phyloP scores from a whole-genome alignment of 495 filamentous ascomycete genomes.

The Daldinia concentrica region DNA sequence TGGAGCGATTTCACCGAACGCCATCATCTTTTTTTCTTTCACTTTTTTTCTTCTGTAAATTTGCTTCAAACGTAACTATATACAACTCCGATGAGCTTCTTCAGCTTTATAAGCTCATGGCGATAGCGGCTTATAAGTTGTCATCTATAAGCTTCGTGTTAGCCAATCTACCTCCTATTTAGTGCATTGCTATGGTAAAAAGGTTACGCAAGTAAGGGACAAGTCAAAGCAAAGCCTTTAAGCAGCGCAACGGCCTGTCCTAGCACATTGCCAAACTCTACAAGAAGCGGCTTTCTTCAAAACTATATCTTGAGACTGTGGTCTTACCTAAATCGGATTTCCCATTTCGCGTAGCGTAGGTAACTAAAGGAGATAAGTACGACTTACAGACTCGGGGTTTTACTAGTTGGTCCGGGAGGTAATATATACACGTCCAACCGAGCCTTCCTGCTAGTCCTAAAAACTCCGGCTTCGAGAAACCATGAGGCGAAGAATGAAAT shows the following conservation, averaged over 20 bases:
- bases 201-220: too few relatives aligned
- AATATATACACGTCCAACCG: background rate
- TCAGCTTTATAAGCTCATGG: conserved; percentile 21
- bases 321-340: background rate
- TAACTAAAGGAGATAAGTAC: background rate
- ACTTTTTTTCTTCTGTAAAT: background rate
- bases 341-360: background rate
- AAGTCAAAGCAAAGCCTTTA: background rate
- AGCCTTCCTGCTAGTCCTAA: background rate
- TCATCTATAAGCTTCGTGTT: conserved; percentile 9
- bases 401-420: background rate
- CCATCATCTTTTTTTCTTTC: conserved; percentile 10
- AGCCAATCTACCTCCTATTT: background rate
- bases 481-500: conserved; percentile 1
- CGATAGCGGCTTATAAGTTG: background rate
- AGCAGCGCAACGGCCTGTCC: background rate
- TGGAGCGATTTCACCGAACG: conserved; percentile 9
- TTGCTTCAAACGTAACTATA: background rate
- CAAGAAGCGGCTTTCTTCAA: background rate
- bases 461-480: background rate
- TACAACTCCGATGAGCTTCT: conserved; percentile 3
- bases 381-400: conserved; percentile 22
- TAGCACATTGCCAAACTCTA: background rate
- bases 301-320: background rate
- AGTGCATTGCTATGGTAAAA: too few relatives aligned